Percentiles rank a stretch among this genome's conserved stretches.
These are phyloP conservation scores for Neobulgaria alba DNA, from an alignment of 2,329 filamentous ascomycete species.

Conservation along the genomic window DNA sequence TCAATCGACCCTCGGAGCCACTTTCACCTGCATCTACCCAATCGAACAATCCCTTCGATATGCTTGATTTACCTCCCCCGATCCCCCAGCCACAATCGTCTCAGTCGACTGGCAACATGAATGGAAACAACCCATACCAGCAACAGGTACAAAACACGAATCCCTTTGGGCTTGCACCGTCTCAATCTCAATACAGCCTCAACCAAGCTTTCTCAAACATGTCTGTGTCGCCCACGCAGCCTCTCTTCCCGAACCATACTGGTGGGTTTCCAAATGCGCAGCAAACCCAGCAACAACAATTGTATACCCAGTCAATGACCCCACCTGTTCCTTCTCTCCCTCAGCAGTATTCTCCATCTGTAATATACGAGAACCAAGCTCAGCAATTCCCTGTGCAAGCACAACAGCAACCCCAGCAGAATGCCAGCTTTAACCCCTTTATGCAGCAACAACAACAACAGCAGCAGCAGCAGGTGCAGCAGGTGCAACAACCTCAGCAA, in stretches of 20 bases:
- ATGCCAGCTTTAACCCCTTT: slow-evolving; percentile 24
- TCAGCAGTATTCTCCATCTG: slow-evolving; percentile 23
- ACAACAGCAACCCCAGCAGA: slow-evolving; percentile 18
- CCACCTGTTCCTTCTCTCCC: slow-evolving; percentile 27
- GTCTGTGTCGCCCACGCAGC: slow-evolving; percentile 51
- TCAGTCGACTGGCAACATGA: slow-evolving; percentile 50
- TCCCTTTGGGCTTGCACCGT: slow-evolving; percentile 50
- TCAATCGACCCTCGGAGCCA: too few relatives aligned
- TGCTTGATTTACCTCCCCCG: slow-evolving; percentile 32
- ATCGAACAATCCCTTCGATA: slow-evolving; percentile 62
- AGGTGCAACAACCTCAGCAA: slow-evolving; percentile 11
- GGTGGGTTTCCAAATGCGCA: slow-evolving; percentile 43
- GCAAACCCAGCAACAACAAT: slow-evolving; percentile 32
- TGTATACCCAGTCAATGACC: slow-evolving; percentile 29
- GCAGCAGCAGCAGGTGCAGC: slow-evolving; percentile 16
- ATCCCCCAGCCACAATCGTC: slow-evolving; percentile 53
- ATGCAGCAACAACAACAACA: too few relatives aligned
- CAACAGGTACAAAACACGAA: slow-evolving; percentile 41
- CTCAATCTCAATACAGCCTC: slow-evolving; percentile 35
- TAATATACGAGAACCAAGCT: slow-evolving; percentile 23
- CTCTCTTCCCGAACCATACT: slow-evolving; percentile 68
- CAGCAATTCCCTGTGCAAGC: slow-evolving; percentile 17
- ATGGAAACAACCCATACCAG: slow-evolving; percentile 24
- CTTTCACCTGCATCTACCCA: slow-evolving; percentile 18
- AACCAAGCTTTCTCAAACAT: slow-evolving; percentile 66